These are phyloP conservation scores for Lotmaria passim DNA, from an alignment of 208 protist genomes.

Conservation along the genomic window DNA sequence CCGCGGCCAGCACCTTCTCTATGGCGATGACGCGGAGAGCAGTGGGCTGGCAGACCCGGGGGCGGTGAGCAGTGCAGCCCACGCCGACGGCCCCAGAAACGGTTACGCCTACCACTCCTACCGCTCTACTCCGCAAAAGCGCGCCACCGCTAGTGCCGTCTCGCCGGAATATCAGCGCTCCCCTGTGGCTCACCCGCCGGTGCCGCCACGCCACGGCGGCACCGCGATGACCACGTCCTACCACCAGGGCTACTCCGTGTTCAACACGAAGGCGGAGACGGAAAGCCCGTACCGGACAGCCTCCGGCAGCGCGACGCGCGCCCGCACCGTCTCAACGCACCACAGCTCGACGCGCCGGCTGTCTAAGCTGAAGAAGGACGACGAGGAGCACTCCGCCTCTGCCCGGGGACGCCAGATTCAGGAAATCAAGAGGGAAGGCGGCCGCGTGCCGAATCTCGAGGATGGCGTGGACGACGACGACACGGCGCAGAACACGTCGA, in stretches of 20 bases:
- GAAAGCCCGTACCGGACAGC: neutral
- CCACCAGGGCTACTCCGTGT: neutral
- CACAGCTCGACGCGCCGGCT: neutral
- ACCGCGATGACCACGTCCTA: neutral
- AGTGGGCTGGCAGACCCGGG: constrained; percentile 3
- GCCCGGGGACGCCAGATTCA: constrained; percentile 31
- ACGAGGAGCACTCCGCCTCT: constrained; percentile 30
- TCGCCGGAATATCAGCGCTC: constrained; percentile 13
- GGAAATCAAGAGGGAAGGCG: constrained; percentile 28
- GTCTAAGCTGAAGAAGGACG: constrained; percentile 21
- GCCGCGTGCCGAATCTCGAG: constrained; percentile 39
- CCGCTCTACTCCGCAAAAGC: constrained; percentile 13
- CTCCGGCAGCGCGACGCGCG: constrained; percentile 12
- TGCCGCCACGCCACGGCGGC: neutral
- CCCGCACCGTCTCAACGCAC: neutral
- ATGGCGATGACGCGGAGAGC: constrained; percentile 39
- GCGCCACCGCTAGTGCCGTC: neutral
- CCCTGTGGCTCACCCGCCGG: constrained; percentile 3
- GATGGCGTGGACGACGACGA: constrained; percentile 53
- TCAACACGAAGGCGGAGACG: neutral
- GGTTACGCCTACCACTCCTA: constrained; percentile 17
- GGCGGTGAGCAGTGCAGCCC: neutral
- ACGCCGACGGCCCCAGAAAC: neutral
- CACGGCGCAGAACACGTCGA: constrained; percentile 42
- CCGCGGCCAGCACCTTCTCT: constrained; percentile 52